A percentile compares a stretch with the other conserved stretches of the same genome.
These are phyloP conservation scores for Turnera subulata DNA, from an alignment of 345 rosid species.

Conservation along the genomic window DNA sequence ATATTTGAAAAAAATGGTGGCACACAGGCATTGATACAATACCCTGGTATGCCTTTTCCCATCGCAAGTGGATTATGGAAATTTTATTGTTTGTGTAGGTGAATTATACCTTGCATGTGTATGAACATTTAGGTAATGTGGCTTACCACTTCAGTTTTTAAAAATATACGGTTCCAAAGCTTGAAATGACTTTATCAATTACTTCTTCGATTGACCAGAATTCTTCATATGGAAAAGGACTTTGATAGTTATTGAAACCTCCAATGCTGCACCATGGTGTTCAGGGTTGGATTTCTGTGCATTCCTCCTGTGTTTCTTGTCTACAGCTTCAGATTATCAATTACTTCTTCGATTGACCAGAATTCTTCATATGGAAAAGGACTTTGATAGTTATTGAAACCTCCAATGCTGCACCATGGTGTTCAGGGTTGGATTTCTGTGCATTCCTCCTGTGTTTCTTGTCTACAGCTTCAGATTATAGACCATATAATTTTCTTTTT, in stretches of 20 bases:
- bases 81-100: background rate
- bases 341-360: background rate
- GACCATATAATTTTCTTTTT: too few relatives aligned
- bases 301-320: background rate
- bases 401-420: background rate
- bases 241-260: background rate
- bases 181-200: too few relatives aligned
- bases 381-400: background rate
- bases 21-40: conserved; percentile 90
- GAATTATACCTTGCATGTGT: too few relatives aligned
- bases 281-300: background rate
- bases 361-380: background rate
- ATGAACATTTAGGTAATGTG: too few relatives aligned
- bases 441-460: background rate
- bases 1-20: conserved; percentile 96
- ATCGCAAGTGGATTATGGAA: background rate
- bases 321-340: background rate
- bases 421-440: background rate
- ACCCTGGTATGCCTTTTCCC: conserved; percentile 55
- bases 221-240: background rate
- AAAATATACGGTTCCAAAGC: too few relatives aligned
- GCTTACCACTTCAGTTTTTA: too few relatives aligned
- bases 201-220: background rate
- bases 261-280: background rate
- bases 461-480: background rate